A percentile compares a stretch with the other conserved stretches of the same genome.
phyloP scores from a whole-genome alignment of 1,284 basidiomycete genomes.

The Puccinia novopanici region DNA sequence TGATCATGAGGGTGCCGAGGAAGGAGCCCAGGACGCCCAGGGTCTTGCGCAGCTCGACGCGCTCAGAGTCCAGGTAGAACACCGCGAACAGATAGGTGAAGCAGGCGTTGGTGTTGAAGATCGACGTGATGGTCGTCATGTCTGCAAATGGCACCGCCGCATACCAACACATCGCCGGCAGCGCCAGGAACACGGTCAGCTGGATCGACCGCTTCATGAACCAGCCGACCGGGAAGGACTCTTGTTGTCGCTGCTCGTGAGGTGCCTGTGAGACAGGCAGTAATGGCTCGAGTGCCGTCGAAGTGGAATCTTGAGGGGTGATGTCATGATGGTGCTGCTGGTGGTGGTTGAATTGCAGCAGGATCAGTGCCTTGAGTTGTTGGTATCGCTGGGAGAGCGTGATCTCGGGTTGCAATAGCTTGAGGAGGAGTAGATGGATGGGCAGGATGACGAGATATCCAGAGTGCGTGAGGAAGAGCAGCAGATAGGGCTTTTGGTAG shows the following conservation, averaged over 20 bases:
- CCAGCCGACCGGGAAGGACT: not conserved
- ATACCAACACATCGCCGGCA: conserved; percentile 31
- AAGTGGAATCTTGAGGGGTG: not conserved
- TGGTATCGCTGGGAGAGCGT: not conserved
- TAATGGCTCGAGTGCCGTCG: no score
- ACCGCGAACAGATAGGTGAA: conserved; percentile 27
- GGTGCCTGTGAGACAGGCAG: not conserved
- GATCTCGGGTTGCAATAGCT: not conserved
- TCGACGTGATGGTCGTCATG: conserved; percentile 31
- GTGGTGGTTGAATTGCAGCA: not conserved
- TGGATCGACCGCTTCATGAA: conserved; percentile 11
- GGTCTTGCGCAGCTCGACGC: not conserved
- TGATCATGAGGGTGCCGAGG: conserved; percentile 16
- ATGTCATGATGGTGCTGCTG: not conserved
- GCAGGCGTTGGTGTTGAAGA: conserved; percentile 35
- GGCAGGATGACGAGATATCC: conserved; percentile 27
- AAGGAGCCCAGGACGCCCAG: conserved; percentile 8
- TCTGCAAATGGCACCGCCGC: conserved; percentile 9
- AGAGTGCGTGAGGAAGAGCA: conserved; percentile 35
- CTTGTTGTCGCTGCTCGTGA: not conserved
- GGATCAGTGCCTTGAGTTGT: not conserved
- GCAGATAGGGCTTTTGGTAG: conserved; percentile 29
- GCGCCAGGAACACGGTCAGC: conserved; percentile 18
- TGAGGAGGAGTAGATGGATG: conserved; percentile 18
- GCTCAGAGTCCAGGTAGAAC: not conserved